These are phyloP conservation scores for Hypsizygus ulmarius DNA, from an alignment of 1,284 basidiomycete species.

Conservation along the genomic window DNA sequence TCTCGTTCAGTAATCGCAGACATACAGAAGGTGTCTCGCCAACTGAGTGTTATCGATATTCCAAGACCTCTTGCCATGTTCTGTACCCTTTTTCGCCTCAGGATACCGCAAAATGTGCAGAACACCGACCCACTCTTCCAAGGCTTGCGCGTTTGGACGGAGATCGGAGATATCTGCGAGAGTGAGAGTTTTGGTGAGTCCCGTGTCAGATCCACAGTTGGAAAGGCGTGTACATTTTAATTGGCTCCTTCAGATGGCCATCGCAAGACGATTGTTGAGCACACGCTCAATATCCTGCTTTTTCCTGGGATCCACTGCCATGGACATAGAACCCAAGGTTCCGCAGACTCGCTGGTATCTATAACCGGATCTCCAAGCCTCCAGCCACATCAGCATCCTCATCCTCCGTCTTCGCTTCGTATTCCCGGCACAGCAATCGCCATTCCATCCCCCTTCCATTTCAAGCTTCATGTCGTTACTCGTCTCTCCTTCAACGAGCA, in stretches of 20 bases:
- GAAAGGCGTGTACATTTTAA: background rate
- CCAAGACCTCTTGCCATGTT: slow-evolving; percentile 61
- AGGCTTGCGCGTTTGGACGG: slow-evolving; percentile 65
- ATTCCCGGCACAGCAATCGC: slow-evolving; percentile 53
- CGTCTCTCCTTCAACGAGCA: slow-evolving; percentile 73
- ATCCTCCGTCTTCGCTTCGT: slow-evolving; percentile 41
- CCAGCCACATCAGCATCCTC: slow-evolving; percentile 22
- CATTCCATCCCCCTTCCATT: slow-evolving; percentile 67
- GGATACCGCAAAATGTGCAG: slow-evolving; percentile 32
- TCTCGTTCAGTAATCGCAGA: slow-evolving; percentile 68
- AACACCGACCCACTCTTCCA: slow-evolving; percentile 50
- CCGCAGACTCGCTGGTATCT: slow-evolving; percentile 34
- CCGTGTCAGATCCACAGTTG: background rate
- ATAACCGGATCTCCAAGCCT: slow-evolving; percentile 21
- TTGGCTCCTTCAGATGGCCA: slow-evolving; percentile 53
- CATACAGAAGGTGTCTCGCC: slow-evolving; percentile 57
- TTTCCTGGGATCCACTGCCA: slow-evolving; percentile 51
- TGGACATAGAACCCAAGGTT: slow-evolving; percentile 28
- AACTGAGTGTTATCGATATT: slow-evolving; percentile 58
- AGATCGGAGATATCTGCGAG: slow-evolving; percentile 69
- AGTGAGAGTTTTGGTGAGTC: slow-evolving; percentile 71
- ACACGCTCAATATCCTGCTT: slow-evolving; percentile 56
- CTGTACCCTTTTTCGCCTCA: slow-evolving; percentile 49
- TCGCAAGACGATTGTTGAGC: slow-evolving; percentile 67
- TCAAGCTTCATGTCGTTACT: slow-evolving; percentile 64